Evolutionary conservation across 768 basidiomycete genomes (phyloP), one percentile per base, ranked within the genome.

Genomic region (Lactarius trivialis): DNA sequence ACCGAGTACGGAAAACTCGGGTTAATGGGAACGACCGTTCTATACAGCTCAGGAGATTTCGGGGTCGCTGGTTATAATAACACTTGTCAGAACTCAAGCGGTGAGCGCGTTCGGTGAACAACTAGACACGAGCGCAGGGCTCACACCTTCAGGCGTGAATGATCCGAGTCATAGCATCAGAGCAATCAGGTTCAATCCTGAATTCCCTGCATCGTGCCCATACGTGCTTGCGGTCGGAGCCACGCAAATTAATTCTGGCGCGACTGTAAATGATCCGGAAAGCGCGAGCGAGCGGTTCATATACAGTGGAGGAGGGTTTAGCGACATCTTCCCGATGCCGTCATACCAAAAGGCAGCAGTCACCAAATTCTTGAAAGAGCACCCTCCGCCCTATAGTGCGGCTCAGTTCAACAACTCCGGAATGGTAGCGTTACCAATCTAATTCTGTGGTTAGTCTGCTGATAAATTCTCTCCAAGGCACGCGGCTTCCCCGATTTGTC

Each of bases 1-100:
- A 63, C 70, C 4, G 80, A 81, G 64, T 81, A 79, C 60, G 79
- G 71, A 30, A 81, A 80, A 63, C 70, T 77, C 14, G 77, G 77
- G 24, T 65, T 78, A 28, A 67, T 77, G 69, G 77, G 78, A 52
- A 50, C 69, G n/a, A 76, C 79, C 4, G 52, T 81, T 26, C 65
- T 81, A 36, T 81, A 77, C 63, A 71, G 73, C 34, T 77, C 78
- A 14, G 79, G 79, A 21, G 78, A 81, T 60, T 68, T 68, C 36
- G 78, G 79, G 52, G 79, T 80, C n/a, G 78, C 75, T 1, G 77
- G 77, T 1, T 60, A 63, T 36, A 65, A 50, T 5, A 69, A 64
- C 26, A 14, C 63, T 17, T 79, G 79, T 64, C 63, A 80, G 36
- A 66, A 71, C 48, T 30, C 72, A 1, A 61, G 65, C 3, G 76